Base-by-base conservation (phyloP, 108 stramenopile species). In the Nitzschia sp. region DNA sequence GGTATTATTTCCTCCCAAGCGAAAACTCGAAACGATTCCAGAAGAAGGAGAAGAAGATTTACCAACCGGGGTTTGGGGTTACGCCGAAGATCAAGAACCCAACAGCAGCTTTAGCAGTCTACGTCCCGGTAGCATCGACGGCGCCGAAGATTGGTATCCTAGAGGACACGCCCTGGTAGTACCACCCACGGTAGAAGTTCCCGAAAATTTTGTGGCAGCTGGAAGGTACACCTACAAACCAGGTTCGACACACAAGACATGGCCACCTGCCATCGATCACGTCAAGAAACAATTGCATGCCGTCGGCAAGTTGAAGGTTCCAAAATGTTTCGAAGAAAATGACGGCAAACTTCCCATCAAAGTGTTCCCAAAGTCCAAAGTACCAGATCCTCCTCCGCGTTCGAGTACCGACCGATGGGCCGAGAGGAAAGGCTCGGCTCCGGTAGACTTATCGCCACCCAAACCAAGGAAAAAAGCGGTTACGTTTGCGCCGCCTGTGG, bases 281-380 rank as follows among this genome's bases (percentile, higher is more conserved):
- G 23, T 63, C 62, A 63, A 63, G 26, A 63, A 63, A 13, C 38
- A 27, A 63, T 26, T 63, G 1, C 57, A 32, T 28, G 42, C n/a
- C 1, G 67, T 68, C 1, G 67, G 67, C 3, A 68, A 68, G 38
- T 33, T 68, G 29, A 68, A 68, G 11, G 17, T 68, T 28, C 67
- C 67, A 6, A 42, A 54, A 31, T 24, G 21, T 9, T 68, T 68
- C 28, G 24, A 18, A 19, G 38, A 42, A 42, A 42, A 42, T 42
- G 55, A 34, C 46, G 62, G 62, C 1, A 63, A 63, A 24, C 24
- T 63, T 9, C 62, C 62, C 62, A 63, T 63, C 45, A 63, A 45
- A 11, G 62, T 63, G 6, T 63, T 63, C 46, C 62, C 62, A 18
- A 45, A 5, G 15, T 45, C 38, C 2, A 3, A 35, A 13, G 26